These are phyloP conservation scores for Pezizomycotina sp. DNA, from an alignment of 2,329 filamentous ascomycete genomes.

Conservation along the genomic window DNA sequence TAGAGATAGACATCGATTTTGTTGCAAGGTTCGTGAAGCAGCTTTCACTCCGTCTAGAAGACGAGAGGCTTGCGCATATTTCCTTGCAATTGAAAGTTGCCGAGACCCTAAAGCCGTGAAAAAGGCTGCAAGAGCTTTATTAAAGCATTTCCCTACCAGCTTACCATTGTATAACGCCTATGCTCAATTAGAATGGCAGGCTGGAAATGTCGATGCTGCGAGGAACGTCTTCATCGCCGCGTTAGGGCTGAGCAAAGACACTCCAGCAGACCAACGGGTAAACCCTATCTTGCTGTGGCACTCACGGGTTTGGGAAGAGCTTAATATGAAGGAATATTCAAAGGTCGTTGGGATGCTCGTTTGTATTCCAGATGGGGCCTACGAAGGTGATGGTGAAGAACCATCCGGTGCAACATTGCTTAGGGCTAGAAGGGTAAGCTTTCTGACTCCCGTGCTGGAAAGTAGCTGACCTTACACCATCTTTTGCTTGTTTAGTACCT, in stretches of 20 bases:
- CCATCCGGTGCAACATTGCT: constrained; percentile 27
- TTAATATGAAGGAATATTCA: constrained; percentile 32
- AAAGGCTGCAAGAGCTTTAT: constrained; percentile 53
- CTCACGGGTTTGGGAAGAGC: constrained; percentile 51
- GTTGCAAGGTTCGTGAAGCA: constrained; percentile 10
- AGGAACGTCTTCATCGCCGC: constrained; percentile 51
- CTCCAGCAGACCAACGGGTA: constrained; percentile 28
- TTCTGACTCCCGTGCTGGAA: constrained; percentile 12
- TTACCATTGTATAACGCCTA: constrained; percentile 63
- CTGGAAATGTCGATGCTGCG: constrained; percentile 42
- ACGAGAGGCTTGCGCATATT: constrained; percentile 48
- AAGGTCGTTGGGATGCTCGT: constrained; percentile 24
- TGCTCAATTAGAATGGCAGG: constrained; percentile 50
- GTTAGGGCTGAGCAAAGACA: constrained; percentile 39
- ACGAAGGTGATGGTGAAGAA: constrained; percentile 9
- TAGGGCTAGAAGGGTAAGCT: constrained; percentile 30
- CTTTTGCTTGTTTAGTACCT: constrained; percentile 18
- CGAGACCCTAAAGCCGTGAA: constrained; percentile 33
- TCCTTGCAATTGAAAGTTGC: constrained; percentile 27
- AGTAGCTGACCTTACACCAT: constrained; percentile 37
- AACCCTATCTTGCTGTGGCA: constrained; percentile 38
- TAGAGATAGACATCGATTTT: constrained; percentile 4
- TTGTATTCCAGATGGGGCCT: constrained; percentile 23
- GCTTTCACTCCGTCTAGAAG: constrained; percentile 25
- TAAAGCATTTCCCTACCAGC: constrained; percentile 51